These are phyloP conservation scores for Heimioporus punctisporus DNA, from an alignment of 1,284 basidiomycete species.

Conservation along the genomic window DNA sequence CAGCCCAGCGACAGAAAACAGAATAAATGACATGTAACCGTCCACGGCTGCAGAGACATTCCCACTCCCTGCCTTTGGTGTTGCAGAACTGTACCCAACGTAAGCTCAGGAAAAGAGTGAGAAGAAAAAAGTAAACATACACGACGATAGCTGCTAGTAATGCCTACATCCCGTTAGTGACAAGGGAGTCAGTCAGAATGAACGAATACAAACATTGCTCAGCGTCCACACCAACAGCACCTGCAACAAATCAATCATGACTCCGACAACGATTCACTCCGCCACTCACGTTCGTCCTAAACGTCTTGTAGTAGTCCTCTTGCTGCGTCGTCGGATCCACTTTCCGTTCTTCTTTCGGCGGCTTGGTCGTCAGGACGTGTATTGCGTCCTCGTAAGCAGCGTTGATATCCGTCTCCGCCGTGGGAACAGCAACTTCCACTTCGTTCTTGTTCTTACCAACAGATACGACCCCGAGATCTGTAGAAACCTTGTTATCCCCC, in stretches of 20 bases:
- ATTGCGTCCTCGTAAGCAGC: slow-evolving; percentile 87
- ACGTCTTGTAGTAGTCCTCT: slow-evolving; percentile 89
- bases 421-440: slow-evolving; percentile 82
- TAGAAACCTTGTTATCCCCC: slow-evolving; percentile 84
- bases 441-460: slow-evolving; percentile 63
- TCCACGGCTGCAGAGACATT: slow-evolving; percentile 52
- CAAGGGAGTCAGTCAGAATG: slow-evolving; percentile 8
- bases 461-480: slow-evolving; percentile 83
- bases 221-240: slow-evolving; percentile 86
- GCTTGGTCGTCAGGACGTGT: slow-evolving; percentile 72
- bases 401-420: slow-evolving; percentile 86
- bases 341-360: slow-evolving; percentile 68
- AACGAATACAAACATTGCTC: slow-evolving; percentile 59
- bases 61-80: slow-evolving; percentile 35
- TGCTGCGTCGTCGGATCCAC: slow-evolving; percentile 71
- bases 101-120: neutral
- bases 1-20: slow-evolving; percentile 86
- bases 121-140: slow-evolving; percentile 36
- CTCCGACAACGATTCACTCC: slow-evolving; percentile 1
- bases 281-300: slow-evolving; percentile 77
- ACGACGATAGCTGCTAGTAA: slow-evolving; percentile 76
- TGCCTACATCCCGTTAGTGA: slow-evolving; percentile 42
- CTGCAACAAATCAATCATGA: slow-evolving; percentile 21
- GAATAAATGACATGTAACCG: slow-evolving; percentile 81
- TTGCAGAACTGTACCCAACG: slow-evolving; percentile 45